Conservation (phyloP, 1,284 basidiomycete genomes). For the Coriolopsis trogii region DNA sequence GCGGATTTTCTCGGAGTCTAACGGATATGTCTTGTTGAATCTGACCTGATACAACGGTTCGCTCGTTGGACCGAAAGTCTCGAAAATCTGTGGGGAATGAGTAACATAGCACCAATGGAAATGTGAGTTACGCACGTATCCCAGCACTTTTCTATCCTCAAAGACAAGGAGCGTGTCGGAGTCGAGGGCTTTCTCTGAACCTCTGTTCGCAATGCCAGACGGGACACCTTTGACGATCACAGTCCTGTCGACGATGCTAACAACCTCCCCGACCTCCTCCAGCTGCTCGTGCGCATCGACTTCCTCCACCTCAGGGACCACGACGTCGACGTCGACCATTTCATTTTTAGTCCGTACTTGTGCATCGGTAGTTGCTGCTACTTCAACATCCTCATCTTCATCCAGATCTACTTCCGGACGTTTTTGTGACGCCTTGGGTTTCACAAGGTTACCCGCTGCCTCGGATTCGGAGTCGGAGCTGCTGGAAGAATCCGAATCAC, state of each 20-base stretch:
- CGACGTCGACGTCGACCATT: conserved; percentile 50
- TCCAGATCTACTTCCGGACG: conserved; percentile 39
- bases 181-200: conserved; percentile 69
- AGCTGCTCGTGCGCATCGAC: conserved; percentile 61
- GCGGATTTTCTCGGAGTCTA: conserved; percentile 57
- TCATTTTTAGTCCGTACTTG: conserved; percentile 71
- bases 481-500: conserved; percentile 27
- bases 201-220: conserved; percentile 43
- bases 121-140: conserved; percentile 60
- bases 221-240: conserved; percentile 70
- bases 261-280: conserved; percentile 74
- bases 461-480: conserved; percentile 43
- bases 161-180: conserved; percentile 87
- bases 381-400: conserved; percentile 52
- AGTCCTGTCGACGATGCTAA: conserved; percentile 69
- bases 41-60: conserved; percentile 85
- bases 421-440: conserved; percentile 18
- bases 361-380: conserved; percentile 39
- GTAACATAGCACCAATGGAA: background rate
- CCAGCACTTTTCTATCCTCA: conserved; percentile 80
- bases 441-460: conserved; percentile 38
- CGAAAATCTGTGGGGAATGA: conserved; percentile 67
- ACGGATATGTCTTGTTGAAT: conserved; percentile 60
- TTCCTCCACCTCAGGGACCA: conserved; percentile 58
- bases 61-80: conserved; percentile 88